Evolutionary conservation across 2,329 filamentous ascomycete genomes (phyloP), one percentile per base, ranked within the genome.

Genomic region (Xylariales sp.): DNA sequence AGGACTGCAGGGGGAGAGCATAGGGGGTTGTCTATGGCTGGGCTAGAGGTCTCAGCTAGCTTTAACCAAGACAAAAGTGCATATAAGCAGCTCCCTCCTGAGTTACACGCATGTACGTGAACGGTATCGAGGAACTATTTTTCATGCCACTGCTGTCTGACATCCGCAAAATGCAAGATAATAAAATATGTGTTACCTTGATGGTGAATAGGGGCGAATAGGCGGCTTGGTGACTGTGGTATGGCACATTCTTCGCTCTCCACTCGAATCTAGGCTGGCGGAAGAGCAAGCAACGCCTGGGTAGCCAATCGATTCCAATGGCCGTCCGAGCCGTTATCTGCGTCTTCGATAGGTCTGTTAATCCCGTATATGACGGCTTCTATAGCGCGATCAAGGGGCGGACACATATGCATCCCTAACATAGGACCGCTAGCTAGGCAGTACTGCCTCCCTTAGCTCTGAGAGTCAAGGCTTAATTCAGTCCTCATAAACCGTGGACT

Each of bases 1-100:
- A 32, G 3, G 39, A 3, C 32, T 10, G 41, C 41, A 39, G 55
- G 49, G 45, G 36, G 45, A 9, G 10, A 14, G 10, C 12, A 14
- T 14, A 12, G 39, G 30, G 18, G 46, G 12, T 45, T 43, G 36
- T 53, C 39, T 23, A 46, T 48, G 52, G 45, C n/a, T 36, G 23
- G 36, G 53, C 36, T 53, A 28, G 23, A 55, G 39, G n/a, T 62
- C 36, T 54, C 45, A 41, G 57, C 55, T 16, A 49, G 16, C 32
- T 34, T 23, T 8, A 18, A 49, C 50, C 45, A 43, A 53, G 39
- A 43, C 23, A 39, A 30, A 56, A 45, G 49, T 34, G 30, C 49
- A 32, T 32, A 32, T 30, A 34, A 28, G 18, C 32, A 18, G 43
- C 50, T 58, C 28, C 12, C 16, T 43, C 16, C 14, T 53, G 28